Percentiles rank a stretch among this genome's conserved stretches.
phyloP scores from a whole-genome alignment of 2,329 filamentous ascomycete genomes.

The Kalaharituber pfeilii region DNA sequence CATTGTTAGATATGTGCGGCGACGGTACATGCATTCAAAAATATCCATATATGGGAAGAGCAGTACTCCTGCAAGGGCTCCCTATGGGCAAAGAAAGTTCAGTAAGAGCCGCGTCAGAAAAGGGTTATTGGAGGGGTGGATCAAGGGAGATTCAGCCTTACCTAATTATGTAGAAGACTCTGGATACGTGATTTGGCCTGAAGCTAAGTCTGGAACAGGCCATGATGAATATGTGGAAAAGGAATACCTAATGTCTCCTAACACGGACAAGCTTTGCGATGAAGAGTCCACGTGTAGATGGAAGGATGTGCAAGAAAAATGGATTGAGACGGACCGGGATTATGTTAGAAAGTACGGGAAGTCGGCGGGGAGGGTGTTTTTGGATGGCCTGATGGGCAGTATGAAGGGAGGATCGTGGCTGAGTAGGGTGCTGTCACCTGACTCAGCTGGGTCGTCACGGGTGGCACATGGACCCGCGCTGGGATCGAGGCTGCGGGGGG shows the following conservation, averaged over 20 bases:
- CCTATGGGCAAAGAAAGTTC: background rate
- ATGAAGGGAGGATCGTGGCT: background rate
- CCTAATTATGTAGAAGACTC: background rate
- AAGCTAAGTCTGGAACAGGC: background rate
- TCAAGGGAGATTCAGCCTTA: too few relatives aligned
- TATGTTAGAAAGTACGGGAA: background rate
- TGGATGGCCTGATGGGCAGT: background rate
- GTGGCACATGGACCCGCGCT: background rate
- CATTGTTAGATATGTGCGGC: background rate
- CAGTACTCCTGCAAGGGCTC: background rate
- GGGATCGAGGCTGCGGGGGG: background rate
- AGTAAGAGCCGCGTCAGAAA: background rate
- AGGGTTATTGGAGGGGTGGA: background rate
- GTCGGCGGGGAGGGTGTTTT: background rate
- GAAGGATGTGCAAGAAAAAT: too few relatives aligned
- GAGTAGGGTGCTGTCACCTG: background rate
- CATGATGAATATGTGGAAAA: background rate
- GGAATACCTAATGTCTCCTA: background rate
- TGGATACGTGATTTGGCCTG: background rate
- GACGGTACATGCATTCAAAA: background rate
- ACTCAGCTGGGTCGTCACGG: too few relatives aligned
- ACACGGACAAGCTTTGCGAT: background rate
- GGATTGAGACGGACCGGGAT: background rate
- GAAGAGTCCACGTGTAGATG: background rate
- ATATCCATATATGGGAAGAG: background rate